phyloP scores from a whole-genome alignment of 1,284 basidiomycete genomes.

The Rhodotorula sp. region DNA sequence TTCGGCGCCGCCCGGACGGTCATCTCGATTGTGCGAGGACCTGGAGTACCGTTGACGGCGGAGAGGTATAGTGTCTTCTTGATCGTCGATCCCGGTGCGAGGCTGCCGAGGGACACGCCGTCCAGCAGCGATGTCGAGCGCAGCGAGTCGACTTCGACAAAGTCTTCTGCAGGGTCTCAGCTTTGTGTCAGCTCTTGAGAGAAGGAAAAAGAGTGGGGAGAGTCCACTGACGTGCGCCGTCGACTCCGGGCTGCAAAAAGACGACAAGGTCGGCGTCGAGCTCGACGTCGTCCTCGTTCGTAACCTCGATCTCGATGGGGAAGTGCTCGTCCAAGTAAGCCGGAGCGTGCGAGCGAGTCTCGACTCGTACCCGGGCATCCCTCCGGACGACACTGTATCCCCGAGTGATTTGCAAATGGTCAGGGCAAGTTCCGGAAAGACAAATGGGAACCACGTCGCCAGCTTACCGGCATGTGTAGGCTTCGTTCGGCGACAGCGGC shows the following conservation, averaged over 20 bases:
- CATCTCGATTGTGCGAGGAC: conserved; percentile 68
- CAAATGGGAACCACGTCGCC: no score
- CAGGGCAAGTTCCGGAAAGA: background rate
- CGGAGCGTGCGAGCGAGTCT: conserved; percentile 51
- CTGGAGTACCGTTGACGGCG: conserved; percentile 58
- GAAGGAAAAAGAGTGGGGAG: background rate
- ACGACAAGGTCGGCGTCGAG: conserved; percentile 69
- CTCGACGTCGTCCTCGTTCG: conserved; percentile 65
- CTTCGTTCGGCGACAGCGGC: background rate
- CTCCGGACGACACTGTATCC: conserved; percentile 61
- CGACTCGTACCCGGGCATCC: conserved; percentile 53
- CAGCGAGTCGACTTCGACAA: conserved; percentile 45
- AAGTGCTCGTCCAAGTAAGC: conserved; percentile 76
- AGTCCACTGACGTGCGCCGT: conserved; percentile 62
- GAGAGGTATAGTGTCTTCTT: conserved; percentile 62
- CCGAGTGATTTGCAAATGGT: background rate
- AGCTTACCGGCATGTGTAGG: conserved; percentile 18
- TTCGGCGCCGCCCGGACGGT: conserved; percentile 61
- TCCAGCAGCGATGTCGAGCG: conserved; percentile 69
- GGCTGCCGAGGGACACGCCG: conserved; percentile 62
- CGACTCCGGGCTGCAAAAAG: conserved; percentile 73
- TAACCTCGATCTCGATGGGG: conserved; percentile 65
- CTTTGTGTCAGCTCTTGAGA: background rate
- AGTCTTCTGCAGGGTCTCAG: conserved; percentile 13
- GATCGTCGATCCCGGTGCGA: conserved; percentile 59